Percentiles rank a stretch among this genome's conserved stretches.
Conservation (phyloP, 1,139 yeast species). For the Candida sanyaensis region DNA sequence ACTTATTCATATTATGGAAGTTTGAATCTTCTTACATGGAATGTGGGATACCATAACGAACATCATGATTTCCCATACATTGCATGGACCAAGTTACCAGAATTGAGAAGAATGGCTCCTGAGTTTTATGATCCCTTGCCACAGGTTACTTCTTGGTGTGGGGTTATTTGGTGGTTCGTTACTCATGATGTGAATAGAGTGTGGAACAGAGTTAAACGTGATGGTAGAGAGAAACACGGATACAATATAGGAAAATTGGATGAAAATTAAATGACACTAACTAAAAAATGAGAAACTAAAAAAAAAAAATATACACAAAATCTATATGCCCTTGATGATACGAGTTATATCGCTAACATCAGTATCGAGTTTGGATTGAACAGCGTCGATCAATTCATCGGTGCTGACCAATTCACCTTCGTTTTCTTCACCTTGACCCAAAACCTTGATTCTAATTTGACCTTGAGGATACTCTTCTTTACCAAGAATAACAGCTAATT, state of each 20-base stretch:
- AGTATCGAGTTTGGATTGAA: conserved; percentile 54
- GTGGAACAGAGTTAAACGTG: conserved; percentile 80
- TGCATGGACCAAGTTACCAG: conserved; percentile 83
- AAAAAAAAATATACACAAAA: neutral
- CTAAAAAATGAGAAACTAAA: too few species aligned
- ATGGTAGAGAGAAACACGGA: conserved; percentile 43
- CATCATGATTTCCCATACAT: conserved; percentile 95
- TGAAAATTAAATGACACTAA: conserved; percentile 17
- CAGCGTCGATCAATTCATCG: conserved; percentile 57
- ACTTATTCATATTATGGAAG: conserved; percentile 89
- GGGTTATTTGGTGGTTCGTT: conserved; percentile 73
- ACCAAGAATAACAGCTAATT: conserved; percentile 89
- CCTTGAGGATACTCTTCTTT: conserved; percentile 89
- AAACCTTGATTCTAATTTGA: conserved; percentile 76
- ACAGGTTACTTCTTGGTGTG: conserved; percentile 73
- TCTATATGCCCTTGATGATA: conserved; percentile 8
- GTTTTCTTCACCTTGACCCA: conserved; percentile 86
- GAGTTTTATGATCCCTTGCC: conserved; percentile 88
- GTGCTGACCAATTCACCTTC: conserved; percentile 77
- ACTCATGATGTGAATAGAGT: conserved; percentile 66
- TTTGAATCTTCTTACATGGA: conserved; percentile 79
- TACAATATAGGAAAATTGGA: conserved; percentile 22
- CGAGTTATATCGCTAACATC: conserved; percentile 58
- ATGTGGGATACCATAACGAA: conserved; percentile 92
- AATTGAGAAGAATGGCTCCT: conserved; percentile 63